Conservation (phyloP, 495 filamentous ascomycete species). For the Jackrogersella multiformis region DNA sequence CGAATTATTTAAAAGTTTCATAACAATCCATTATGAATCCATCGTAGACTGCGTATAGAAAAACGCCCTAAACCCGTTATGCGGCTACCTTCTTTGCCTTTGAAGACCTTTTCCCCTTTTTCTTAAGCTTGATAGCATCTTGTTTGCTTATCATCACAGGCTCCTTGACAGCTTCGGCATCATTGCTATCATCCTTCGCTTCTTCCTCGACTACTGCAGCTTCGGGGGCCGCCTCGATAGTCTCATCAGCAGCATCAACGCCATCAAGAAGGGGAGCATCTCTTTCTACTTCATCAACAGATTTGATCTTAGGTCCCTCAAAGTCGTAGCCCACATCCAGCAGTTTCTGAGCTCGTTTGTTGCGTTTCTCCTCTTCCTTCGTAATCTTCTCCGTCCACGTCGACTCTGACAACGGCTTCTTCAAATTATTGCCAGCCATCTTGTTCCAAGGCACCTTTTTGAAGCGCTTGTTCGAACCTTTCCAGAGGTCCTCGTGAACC, state of each 20-base stretch:
- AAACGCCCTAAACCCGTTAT: slow-evolving; percentile 32
- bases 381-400: slow-evolving; percentile 77
- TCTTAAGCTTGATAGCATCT: slow-evolving; percentile 35
- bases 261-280: slow-evolving; percentile 41
- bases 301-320: slow-evolving; percentile 75
- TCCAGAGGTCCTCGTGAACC: slow-evolving; percentile 81
- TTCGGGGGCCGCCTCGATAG: slow-evolving; percentile 42
- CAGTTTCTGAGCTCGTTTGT: slow-evolving; percentile 73
- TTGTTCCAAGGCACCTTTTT: slow-evolving; percentile 86
- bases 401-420: slow-evolving; percentile 73
- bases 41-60: slow-evolving; percentile 6
- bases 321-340: slow-evolving; percentile 87
- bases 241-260: slow-evolving; percentile 53
- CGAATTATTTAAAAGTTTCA: background rate
- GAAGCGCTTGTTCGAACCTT: slow-evolving; percentile 87
- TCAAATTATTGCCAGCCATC: slow-evolving; percentile 77
- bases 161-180: slow-evolving; percentile 24
- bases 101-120: slow-evolving; percentile 51
- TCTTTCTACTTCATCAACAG: slow-evolving; percentile 56
- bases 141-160: slow-evolving; percentile 44
- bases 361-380: slow-evolving; percentile 73
- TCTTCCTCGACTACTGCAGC: slow-evolving; percentile 29
- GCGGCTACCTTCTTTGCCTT: slow-evolving; percentile 47
- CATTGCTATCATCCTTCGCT: slow-evolving; percentile 6
- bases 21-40: slow-evolving; percentile 1